These are phyloP conservation scores for Kickxella alabastrina DNA, from an alignment of 192 early-diverging fungal genomes.

Conservation along the genomic window DNA sequence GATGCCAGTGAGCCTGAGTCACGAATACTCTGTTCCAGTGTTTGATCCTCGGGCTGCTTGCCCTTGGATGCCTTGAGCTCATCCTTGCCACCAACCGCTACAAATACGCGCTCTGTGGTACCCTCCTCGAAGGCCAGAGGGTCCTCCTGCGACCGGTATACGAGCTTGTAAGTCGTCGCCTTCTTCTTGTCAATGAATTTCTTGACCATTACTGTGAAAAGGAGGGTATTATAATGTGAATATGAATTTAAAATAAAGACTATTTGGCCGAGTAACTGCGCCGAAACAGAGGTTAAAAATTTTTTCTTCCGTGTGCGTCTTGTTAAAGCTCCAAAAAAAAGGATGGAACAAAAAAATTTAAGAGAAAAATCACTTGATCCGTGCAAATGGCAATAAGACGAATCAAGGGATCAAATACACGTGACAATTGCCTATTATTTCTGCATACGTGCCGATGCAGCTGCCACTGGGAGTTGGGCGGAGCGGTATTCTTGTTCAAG, in stretches of 20 bases:
- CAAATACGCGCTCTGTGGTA: conserved; percentile 73
- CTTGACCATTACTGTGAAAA: conserved; percentile 36
- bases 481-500: no score
- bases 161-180: conserved; percentile 83
- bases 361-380: neutral
- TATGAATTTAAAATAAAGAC: neutral
- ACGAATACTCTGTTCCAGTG: conserved; percentile 14
- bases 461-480: no score
- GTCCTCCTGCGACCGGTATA: conserved; percentile 95
- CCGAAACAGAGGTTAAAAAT: neutral
- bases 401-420: no score
- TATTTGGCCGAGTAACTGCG: no score
- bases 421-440: no score
- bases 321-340: neutral
- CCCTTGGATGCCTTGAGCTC: conserved; percentile 1
- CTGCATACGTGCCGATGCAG: no score
- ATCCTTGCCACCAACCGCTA: conserved; percentile 51
- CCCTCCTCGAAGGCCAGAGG: conserved; percentile 80
- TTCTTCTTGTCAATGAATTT: conserved; percentile 86
- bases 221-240: neutral
- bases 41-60: conserved; percentile 27
- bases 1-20: conserved; percentile 13
- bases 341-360: neutral
- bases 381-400: neutral
- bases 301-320: neutral